Evolutionary conservation across 2,329 filamentous ascomycete genomes (phyloP), one percentile per base, ranked within the genome.

Genomic region (Xylaria sp.): DNA sequence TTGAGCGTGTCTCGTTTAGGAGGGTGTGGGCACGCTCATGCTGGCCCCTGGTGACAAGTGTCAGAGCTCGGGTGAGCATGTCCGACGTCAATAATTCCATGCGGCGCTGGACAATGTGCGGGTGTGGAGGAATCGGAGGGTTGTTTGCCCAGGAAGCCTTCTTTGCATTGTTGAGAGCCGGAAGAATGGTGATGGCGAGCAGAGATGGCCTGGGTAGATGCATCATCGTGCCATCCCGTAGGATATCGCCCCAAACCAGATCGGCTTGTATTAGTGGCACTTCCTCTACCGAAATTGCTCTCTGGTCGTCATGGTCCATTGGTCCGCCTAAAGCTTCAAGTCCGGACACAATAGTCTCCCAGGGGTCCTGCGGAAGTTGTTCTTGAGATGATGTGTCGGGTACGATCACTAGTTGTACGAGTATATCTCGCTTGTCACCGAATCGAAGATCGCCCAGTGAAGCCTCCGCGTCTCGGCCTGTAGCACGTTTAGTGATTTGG

Each of bases 51-150:
- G 93, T 93, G 21, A 98, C 94, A 21, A 99, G 87, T 0, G 94
- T 97, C 69, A 99, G 83, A 14, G 96, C 94, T 67, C 96, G 88
- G 7, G 93, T 97, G 71, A 99, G 87, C 96, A 99, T 99, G 79
- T 99, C 96, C 1, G 95, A 98, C 2, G 96, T 98, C 61, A 99
- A 87, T 34, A 99, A 85, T 81, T 99, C 96, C 96, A 99, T 99
- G 54, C 96, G 92, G 48, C 96, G 89, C 81, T 99, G 96, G 6
- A 99, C 95, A 68, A 99, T 94, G 70, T 91, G 93, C 4, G 96
- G 94, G 78, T 98, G 96, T 54, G 96, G 95, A 14, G 96, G 96
- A 69, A 99, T 99, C 0, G 94, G 93, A 14, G 94, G 93, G 12
- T 86, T 83, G 73, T 84, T 88, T 53, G 83, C 83, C 88, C 88